Base-by-base conservation (phyloP, 2,329 filamentous ascomycete genomes). In the Dothistroma pini region DNA sequence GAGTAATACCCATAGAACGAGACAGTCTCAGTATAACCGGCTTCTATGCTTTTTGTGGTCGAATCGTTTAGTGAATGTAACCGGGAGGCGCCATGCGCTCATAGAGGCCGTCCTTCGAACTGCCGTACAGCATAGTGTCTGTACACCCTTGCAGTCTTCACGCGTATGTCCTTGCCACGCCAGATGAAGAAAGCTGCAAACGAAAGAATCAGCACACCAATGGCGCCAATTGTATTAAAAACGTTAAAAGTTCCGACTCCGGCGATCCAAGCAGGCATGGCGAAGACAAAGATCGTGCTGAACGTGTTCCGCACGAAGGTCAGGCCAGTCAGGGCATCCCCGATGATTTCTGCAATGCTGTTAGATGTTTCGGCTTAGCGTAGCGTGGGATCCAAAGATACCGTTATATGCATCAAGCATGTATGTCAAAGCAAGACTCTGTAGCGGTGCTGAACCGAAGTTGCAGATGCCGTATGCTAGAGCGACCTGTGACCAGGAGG, bases 251-350 rank as follows among this genome's bases (percentile, higher is more conserved):
- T 65, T 7, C 77, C 77, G 25, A 78, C 71, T 1, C 60, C 66
- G 19, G 67, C 66, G 10, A 75, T 73, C 76, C 80, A 81, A 0
- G 77, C 75, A 0, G 75, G 70, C 25, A 81, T 69, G 0, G 75
- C 76, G 62, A 82, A 82, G n/a, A 81, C 75, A 49, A 82, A 76
- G 16, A 75, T 71, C 1, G 77, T 79, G 19, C 73, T 72, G 49
- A 81, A 73, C 1, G 72, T 58, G 55, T 82, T 82, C 0, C 80
- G 76, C 11, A 78, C 67, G 58, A 82, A 77, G 0, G 78, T 77
- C 1, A 83, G 70, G 0, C 70, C 76, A 3, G 81, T 78, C 6
- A 83, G 68, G 0, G 79, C 75, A 59, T 82, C 79, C 5, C 76
- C 79, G 47, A 82, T 73, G 41, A 83, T 79, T 73, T 81, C 62